Conservation (phyloP, 2,329 filamentous ascomycete genomes). For the Hypoxylon sp. region DNA sequence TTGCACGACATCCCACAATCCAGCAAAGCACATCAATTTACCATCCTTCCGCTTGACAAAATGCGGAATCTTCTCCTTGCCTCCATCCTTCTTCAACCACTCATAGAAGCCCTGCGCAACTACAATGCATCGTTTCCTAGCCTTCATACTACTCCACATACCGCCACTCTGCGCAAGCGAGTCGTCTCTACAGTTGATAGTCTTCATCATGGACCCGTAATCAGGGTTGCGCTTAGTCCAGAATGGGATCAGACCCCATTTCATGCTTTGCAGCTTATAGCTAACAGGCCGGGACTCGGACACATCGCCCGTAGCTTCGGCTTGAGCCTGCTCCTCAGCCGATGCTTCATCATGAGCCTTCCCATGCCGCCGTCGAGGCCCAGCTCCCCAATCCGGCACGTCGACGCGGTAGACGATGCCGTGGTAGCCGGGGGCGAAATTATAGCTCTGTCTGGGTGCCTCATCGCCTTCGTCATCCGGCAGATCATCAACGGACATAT, state of each 20-base stretch:
- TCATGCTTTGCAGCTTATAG: constrained; percentile 93
- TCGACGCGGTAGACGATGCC: constrained; percentile 90
- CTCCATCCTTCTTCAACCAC: constrained; percentile 84
- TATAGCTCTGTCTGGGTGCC: constrained; percentile 82
- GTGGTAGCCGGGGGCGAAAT: constrained; percentile 90
- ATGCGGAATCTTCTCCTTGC: constrained; percentile 86
- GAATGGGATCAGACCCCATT: constrained; percentile 94
- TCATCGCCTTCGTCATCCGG: constrained; percentile 73
- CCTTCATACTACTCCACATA: constrained; percentile 95
- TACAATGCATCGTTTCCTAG: constrained; percentile 87
- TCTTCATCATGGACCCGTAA: constrained; percentile 83
- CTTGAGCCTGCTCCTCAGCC: constrained; percentile 47
- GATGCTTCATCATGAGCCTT: constrained; percentile 28
- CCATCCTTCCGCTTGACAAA: constrained; percentile 87
- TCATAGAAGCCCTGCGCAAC: constrained; percentile 96
- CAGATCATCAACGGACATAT: constrained; percentile 80
- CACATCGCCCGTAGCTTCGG: constrained; percentile 25
- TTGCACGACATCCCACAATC: constrained; percentile 89
- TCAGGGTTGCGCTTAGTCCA: constrained; percentile 91
- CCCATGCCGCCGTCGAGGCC: constrained; percentile 53
- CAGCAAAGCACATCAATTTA: constrained; percentile 88
- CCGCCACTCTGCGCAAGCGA: constrained; percentile 81
- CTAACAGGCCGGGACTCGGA: constrained; percentile 55
- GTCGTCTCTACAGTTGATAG: constrained; percentile 96
- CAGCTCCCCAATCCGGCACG: constrained; percentile 72